Evolutionary conservation across 331 rosid genomes (phyloP).

Genomic region (Cydonia oblonga): DNA sequence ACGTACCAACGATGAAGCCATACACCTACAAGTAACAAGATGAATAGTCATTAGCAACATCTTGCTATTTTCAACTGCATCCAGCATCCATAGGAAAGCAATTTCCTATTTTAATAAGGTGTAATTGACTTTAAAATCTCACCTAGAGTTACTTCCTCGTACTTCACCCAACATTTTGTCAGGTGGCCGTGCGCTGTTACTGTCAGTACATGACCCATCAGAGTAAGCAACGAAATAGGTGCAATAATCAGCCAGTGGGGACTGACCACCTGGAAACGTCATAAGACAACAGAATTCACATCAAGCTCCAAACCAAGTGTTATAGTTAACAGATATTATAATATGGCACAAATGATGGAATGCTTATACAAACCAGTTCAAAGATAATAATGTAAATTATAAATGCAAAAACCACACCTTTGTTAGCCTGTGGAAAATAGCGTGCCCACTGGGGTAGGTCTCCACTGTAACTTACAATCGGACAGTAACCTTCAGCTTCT

Average conservation of each 20-base stretch:
- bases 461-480: slow-evolving; percentile 74
- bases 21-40: slow-evolving; percentile 51
- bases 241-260: slow-evolving; percentile 95
- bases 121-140: not conserved
- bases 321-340: not conserved
- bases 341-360: not conserved
- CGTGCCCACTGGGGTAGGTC: slow-evolving; percentile 98
- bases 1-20: slow-evolving; percentile 91
- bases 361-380: not conserved
- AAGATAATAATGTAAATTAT: slow-evolving; percentile 4
- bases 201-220: slow-evolving; percentile 94
- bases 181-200: slow-evolving; percentile 84
- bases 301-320: not conserved
- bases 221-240: slow-evolving; percentile 96
- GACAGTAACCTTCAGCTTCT: slow-evolving; percentile 99
- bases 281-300: slow-evolving; percentile 8
- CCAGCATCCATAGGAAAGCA: not conserved
- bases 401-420: slow-evolving; percentile 34
- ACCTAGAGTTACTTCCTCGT: slow-evolving; percentile 93
- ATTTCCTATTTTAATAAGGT: not conserved
- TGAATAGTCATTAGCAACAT: slow-evolving; percentile 18
- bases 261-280: slow-evolving; percentile 76
- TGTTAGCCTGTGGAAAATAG: slow-evolving; percentile 85
- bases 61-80: not conserved
- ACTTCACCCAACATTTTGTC: slow-evolving; percentile 98